Evolutionary conservation across 176 grass and related monocot species (phyloP), one percentile per base, ranked within the genome.

Genomic region (Themeda triandra): DNA sequence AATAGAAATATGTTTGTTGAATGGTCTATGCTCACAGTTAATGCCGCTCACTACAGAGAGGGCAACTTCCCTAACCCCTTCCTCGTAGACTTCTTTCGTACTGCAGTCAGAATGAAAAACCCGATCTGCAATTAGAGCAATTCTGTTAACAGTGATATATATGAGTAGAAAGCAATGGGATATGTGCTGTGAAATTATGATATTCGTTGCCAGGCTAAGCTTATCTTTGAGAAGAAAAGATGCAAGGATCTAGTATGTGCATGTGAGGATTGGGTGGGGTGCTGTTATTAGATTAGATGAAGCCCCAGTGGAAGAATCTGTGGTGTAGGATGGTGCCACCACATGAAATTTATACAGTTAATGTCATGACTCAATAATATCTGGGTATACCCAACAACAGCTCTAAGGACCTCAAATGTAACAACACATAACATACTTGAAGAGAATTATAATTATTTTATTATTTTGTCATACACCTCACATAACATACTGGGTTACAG

Each of bases 41-140:
- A 99, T 88, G 74, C 96, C 96, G 77, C 84, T 92, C 86, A 99
- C 91, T 82, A 96, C 96, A 71, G 93, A 94, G 72, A 99, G 90
- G 33, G 91, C 93, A 73, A 99, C 91, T 77, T 99, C 96, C 75
- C 92, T 99, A 66, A 94, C 88, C n/a, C 89, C 91, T 87, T 91
- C 85, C 73, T 92, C 84, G 2, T 99, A 99, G 69, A 99, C 93
- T 89, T 94, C 89, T 86, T 90, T 91, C 19, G 96, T 96, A 78
- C 78, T 60, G 66, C 84, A 91, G 45, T 99, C 91, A 72, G 87
- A 82, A 80, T 88, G 92, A 75, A 99, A 99, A 69, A 99, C 96
- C 79, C 90, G 92, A 48, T 99, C 96, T 99, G 74, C 68, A 82
- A 83, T 69, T 75, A 32, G 6, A 69, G 23, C 13, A 69, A 70